Base-by-base conservation (phyloP, 2,329 filamentous ascomycete species). In the Triangularia verruculosa region DNA sequence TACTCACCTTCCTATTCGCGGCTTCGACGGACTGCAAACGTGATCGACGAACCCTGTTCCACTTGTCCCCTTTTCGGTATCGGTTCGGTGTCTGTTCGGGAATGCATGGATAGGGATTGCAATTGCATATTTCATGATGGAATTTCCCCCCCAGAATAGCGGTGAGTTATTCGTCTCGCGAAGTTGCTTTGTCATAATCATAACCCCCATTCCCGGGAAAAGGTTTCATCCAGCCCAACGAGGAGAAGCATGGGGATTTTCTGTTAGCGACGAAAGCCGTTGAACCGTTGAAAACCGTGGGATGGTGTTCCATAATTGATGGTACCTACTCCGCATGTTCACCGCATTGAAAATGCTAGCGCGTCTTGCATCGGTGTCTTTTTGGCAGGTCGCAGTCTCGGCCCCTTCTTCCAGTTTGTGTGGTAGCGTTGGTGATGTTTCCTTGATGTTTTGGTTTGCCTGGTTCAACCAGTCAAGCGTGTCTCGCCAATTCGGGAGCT, bases 401-500 rank as follows among this genome's bases (percentile, higher is more conserved):
- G n/a, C 39, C 39, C 39, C 39, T 47, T 47, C 39, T 47, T 47
- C 39, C 39, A 20, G 39, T 17, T 7, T 8, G 8, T 47, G 7
- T 47, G 39, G 39, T 47, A 47, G 39, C 39, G 39, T 47, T 47
- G 39, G 39, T 20, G n/a, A 47, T 47, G 39, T 47, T 47, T 47
- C n/a, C n/a, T n/a, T 47, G n/a, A 47, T 47, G 39, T 47, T 47
- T 47, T 47, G 39, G 39, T 47, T 47, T 12, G 39, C 2, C 39
- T 47, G n/a, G 39, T 17, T 47, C 1, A 20, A 47, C 39, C 39
- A 47, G 20, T 17, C 39, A 47, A 47, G 39, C n/a, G 39, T 47
- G 51, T 24, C 25, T 54, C 25, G 51, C 25, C 51, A 54, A n/a
- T 58, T 65, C 66, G 62, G 64, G 54, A 54, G 24, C 28, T 57